Conservation (phyloP, 306 rosid genomes). For the Fragaria ananassa region DNA sequence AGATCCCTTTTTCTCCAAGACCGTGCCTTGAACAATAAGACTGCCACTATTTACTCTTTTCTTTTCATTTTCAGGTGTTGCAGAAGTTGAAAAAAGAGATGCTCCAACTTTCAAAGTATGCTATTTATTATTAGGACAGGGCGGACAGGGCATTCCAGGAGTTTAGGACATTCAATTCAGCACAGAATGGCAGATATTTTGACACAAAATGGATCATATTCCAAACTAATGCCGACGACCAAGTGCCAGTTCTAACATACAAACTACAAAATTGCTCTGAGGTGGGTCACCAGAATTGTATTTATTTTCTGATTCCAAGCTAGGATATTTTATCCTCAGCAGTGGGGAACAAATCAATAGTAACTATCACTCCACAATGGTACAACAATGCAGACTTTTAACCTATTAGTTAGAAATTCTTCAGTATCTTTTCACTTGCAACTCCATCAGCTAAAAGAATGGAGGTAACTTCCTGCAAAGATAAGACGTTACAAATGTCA, state of each 20-base stretch:
- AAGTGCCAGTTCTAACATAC: slow-evolving; percentile 7
- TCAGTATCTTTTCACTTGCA: slow-evolving; percentile 73
- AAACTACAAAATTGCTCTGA: slow-evolving; percentile 4
- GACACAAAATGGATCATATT: not conserved
- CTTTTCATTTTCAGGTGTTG: not conserved
- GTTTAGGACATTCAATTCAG: not conserved
- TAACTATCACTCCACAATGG: slow-evolving; percentile 14
- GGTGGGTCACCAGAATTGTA: slow-evolving; percentile 37
- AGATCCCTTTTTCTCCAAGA: no score
- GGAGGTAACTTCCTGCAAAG: slow-evolving; percentile 83
- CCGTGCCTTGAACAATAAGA: no score
- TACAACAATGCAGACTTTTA: slow-evolving; percentile 46
- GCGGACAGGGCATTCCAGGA: no score
- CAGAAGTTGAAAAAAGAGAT: not conserved
- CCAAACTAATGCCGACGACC: not conserved
- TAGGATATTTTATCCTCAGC: slow-evolving; percentile 47
- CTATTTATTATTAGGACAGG: no score
- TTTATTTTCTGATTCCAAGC: slow-evolving; percentile 43
- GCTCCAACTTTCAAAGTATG: no score
- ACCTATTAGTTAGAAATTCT: slow-evolving; percentile 59
- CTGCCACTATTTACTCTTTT: no score
- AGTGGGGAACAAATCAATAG: slow-evolving; percentile 38
- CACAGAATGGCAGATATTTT: not conserved
- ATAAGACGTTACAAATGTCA: not conserved
- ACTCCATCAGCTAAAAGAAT: slow-evolving; percentile 85